phyloP scores from a whole-genome alignment of 2,329 filamentous ascomycete species.

The Aureobasidium uvarum region DNA sequence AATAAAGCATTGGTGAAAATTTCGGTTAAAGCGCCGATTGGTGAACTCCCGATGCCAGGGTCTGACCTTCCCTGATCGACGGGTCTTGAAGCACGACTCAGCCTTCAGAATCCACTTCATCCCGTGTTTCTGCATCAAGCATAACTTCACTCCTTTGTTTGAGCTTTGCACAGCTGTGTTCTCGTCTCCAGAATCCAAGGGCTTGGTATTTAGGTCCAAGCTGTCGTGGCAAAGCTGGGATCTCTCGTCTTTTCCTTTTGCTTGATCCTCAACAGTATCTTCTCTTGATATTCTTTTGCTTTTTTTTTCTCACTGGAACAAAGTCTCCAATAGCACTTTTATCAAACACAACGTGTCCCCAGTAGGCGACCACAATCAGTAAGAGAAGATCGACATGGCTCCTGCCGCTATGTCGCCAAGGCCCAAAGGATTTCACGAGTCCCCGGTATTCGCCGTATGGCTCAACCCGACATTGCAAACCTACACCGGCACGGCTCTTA shows the following conservation, averaged over 20 bases:
- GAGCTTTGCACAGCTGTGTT: background rate
- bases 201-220: background rate
- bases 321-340: background rate
- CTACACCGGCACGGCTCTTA: background rate
- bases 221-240: background rate
- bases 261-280: background rate
- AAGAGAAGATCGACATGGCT: background rate
- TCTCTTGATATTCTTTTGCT: background rate
- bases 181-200: background rate
- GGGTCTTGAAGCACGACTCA: background rate
- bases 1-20: conserved; percentile 11
- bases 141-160: conserved; percentile 3
- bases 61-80: background rate
- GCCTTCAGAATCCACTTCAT: conserved; percentile 6
- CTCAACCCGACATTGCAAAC: background rate
- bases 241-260: background rate
- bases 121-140: conserved; percentile 12
- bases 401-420: background rate
- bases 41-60: background rate
- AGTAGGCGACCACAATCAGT: background rate
- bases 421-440: background rate
- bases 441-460: conserved; percentile 12
- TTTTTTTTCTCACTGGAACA: background rate
- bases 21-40: background rate
- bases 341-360: background rate